Conservation (phyloP, 106 monocot genomes). For the Posidonia australis region DNA sequence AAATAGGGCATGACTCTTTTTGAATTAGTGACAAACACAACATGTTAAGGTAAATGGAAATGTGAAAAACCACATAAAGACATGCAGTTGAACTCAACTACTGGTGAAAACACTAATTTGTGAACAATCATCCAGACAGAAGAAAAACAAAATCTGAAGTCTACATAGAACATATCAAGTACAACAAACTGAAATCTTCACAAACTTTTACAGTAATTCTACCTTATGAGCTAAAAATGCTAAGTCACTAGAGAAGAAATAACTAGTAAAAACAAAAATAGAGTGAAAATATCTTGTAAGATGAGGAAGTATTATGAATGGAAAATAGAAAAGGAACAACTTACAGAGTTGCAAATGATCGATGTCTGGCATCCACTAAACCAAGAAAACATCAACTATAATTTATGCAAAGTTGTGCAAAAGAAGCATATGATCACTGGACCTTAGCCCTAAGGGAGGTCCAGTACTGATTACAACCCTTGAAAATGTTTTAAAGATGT, state of each 20-base stretch:
- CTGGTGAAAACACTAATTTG: too few species aligned
- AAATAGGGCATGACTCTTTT: too few species aligned
- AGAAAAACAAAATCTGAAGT: not conserved
- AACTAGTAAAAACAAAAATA: not conserved
- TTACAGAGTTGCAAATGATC: constrained; percentile 4
- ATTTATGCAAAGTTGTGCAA: too few species aligned
- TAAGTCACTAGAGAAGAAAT: not conserved
- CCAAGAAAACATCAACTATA: not conserved
- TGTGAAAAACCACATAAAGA: too few species aligned
- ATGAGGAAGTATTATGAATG: not conserved
- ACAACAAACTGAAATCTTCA: not conserved
- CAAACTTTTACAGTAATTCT: not conserved
- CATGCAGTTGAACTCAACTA: too few species aligned
- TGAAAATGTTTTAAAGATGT: too few species aligned
- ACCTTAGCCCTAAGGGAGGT: too few species aligned
- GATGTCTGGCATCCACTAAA: constrained; percentile 5
- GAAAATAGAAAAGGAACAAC: not conserved
- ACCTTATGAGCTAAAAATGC: not conserved
- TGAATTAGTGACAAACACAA: too few species aligned
- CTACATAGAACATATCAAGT: not conserved
- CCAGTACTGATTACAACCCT: too few species aligned
- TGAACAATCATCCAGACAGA: not conserved
- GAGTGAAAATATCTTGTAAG: too few species aligned
- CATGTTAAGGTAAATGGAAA: too few species aligned
- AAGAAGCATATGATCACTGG: too few species aligned